Evolutionary conservation across 345 rosid species (phyloP).

Genomic region (Balakata baccata): DNA sequence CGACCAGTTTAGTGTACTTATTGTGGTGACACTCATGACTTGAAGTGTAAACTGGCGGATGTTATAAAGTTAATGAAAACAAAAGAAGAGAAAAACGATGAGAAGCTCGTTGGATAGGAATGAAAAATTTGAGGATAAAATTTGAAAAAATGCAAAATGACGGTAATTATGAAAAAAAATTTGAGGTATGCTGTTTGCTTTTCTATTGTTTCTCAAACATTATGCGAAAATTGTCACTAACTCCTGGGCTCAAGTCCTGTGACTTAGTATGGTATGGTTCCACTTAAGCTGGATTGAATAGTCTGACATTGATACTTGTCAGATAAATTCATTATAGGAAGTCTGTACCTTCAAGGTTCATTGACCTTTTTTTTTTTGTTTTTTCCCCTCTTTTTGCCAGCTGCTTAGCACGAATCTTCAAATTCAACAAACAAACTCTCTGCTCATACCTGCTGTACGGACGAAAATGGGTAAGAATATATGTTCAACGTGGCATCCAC

Average conservation of each 20-base stretch:
- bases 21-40: no score
- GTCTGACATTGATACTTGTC: neutral
- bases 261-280: neutral
- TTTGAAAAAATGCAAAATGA: no score
- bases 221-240: neutral
- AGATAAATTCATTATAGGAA: neutral
- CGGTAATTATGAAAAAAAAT: no score
- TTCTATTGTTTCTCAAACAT: constrained; percentile 3
- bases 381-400: constrained; percentile 40
- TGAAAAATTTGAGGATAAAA: no score
- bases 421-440: constrained; percentile 59
- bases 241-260: neutral
- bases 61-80: no score
- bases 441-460: constrained; percentile 56
- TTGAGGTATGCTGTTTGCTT: constrained; percentile 49
- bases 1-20: no score
- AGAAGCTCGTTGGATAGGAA: no score
- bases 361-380: neutral
- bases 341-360: neutral
- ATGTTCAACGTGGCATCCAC: neutral
- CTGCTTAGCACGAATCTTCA: constrained; percentile 83
- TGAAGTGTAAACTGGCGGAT: no score
- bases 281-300: neutral
- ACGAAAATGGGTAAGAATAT: constrained; percentile 74
- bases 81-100: no score